Conservation (phyloP, 179 eudicot species). For the Dionaea muscipula region DNA sequence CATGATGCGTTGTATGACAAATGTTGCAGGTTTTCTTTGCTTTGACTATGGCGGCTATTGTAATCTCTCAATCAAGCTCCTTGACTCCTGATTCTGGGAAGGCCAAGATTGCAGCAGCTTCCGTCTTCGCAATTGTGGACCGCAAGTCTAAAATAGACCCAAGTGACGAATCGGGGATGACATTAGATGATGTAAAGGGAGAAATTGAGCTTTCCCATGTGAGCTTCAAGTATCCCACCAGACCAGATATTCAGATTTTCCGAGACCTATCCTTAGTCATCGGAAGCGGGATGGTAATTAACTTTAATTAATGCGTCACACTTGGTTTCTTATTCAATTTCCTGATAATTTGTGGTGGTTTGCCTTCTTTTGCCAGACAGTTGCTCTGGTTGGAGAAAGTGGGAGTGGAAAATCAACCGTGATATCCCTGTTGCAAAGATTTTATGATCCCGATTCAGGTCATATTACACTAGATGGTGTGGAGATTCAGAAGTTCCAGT, state of each 20-base stretch:
- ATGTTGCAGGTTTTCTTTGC: slow-evolving; percentile 58
- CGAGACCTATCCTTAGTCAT: slow-evolving; percentile 43
- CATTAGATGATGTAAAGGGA: slow-evolving; percentile 42
- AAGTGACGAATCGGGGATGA: slow-evolving; percentile 50
- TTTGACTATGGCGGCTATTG: slow-evolving; percentile 57
- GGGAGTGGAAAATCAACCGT: slow-evolving; percentile 34
- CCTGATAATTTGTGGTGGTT: background rate
- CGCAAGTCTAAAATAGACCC: slow-evolving; percentile 64
- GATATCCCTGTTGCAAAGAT: slow-evolving; percentile 21
- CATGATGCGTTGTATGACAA: background rate
- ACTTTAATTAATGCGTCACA: too few species aligned
- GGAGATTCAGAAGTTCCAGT: slow-evolving; percentile 20
- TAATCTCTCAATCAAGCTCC: slow-evolving; percentile 51
- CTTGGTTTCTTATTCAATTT: too few species aligned
- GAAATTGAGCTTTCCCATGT: slow-evolving; percentile 50
- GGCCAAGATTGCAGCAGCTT: slow-evolving; percentile 51
- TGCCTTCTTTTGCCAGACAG: slow-evolving; percentile 15
- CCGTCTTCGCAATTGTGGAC: slow-evolving; percentile 55
- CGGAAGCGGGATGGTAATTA: slow-evolving; percentile 41
- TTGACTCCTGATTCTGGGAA: slow-evolving; percentile 47
- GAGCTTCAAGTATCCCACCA: slow-evolving; percentile 57
- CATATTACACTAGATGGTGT: slow-evolving; percentile 17
- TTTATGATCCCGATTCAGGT: slow-evolving; percentile 27
- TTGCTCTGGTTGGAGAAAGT: slow-evolving; percentile 34
- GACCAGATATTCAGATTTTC: slow-evolving; percentile 61